Conservation (phyloP, 2,329 filamentous ascomycete species). For the Stemphylium beticola region DNA sequence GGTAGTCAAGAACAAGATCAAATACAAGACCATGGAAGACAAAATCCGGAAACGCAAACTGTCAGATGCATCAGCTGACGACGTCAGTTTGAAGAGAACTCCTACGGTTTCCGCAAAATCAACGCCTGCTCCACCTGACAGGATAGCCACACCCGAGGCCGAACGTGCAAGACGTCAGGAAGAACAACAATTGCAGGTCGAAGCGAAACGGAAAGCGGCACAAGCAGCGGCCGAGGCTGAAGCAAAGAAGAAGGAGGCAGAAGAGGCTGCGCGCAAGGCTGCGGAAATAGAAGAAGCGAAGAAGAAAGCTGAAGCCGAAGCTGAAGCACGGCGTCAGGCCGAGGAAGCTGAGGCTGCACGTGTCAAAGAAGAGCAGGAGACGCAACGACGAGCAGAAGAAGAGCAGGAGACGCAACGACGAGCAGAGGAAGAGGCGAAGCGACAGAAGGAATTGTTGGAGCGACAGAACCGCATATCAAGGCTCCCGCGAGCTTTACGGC, state of each 20-base stretch:
- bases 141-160: conserved; percentile 40
- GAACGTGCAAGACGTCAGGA: conserved; percentile 45
- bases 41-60: conserved; percentile 41
- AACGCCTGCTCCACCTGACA: conserved; percentile 44
- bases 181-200: conserved; percentile 38
- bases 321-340: conserved; percentile 31
- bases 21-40: conserved; percentile 41
- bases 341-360: conserved; percentile 44
- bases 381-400: conserved; percentile 36
- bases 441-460: conserved; percentile 38
- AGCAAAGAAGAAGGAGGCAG: conserved; percentile 34
- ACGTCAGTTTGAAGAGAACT: conserved; percentile 40
- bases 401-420: conserved; percentile 35
- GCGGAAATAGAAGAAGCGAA: conserved; percentile 39
- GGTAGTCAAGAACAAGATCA: conserved; percentile 39
- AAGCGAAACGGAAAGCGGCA: conserved; percentile 33
- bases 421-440: conserved; percentile 39
- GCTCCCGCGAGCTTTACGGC: conserved; percentile 45
- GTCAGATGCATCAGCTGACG: conserved; percentile 42
- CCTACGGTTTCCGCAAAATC: conserved; percentile 44
- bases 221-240: conserved; percentile 33
- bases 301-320: conserved; percentile 39
- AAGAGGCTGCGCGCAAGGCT: conserved; percentile 37
- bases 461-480: conserved; percentile 44
- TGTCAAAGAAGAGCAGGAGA: conserved; percentile 41